Conservation (phyloP, 257 asterid genomes). For the Penstemon davidsonii region DNA sequence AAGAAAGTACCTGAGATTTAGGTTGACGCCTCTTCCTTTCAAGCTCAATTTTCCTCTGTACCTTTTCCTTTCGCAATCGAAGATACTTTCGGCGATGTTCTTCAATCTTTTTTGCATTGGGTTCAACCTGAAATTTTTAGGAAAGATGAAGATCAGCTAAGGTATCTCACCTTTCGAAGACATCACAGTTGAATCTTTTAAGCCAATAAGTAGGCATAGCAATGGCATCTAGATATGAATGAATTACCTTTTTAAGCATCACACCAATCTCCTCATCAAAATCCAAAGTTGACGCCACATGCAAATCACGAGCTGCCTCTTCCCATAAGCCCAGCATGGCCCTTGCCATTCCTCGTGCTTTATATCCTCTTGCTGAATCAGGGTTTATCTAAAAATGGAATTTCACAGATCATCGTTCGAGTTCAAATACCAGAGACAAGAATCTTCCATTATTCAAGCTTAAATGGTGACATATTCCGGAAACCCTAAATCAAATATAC, state of each 20-base stretch:
- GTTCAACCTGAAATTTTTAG: conserved; percentile 59
- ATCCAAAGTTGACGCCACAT: conserved; percentile 67
- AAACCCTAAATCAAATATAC: conserved; percentile 29
- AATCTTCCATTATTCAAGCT: conserved; percentile 2
- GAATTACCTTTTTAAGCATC: conserved; percentile 58
- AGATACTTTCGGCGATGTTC: conserved; percentile 72
- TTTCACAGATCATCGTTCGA: conserved; percentile 4
- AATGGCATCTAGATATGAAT: too few relatives aligned
- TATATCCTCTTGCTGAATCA: conserved; percentile 84
- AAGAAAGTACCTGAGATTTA: conserved; percentile 26
- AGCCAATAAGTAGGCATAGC: background rate
- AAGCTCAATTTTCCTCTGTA: conserved; percentile 43
- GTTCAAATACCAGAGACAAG: background rate
- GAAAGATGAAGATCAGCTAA: background rate
- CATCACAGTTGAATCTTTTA: background rate
- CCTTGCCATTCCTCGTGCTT: conserved; percentile 78
- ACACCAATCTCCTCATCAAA: conserved; percentile 67
- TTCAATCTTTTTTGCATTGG: conserved; percentile 63
- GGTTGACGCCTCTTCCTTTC: conserved; percentile 40
- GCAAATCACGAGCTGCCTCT: conserved; percentile 83
- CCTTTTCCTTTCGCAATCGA: conserved; percentile 57
- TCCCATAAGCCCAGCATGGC: conserved; percentile 85
- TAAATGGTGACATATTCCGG: background rate
- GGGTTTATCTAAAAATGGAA: conserved; percentile 57
- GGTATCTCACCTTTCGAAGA: conserved; percentile 16